phyloP scores from a whole-genome alignment of 768 basidiomycete genomes.

The Auricularia heimuer region DNA sequence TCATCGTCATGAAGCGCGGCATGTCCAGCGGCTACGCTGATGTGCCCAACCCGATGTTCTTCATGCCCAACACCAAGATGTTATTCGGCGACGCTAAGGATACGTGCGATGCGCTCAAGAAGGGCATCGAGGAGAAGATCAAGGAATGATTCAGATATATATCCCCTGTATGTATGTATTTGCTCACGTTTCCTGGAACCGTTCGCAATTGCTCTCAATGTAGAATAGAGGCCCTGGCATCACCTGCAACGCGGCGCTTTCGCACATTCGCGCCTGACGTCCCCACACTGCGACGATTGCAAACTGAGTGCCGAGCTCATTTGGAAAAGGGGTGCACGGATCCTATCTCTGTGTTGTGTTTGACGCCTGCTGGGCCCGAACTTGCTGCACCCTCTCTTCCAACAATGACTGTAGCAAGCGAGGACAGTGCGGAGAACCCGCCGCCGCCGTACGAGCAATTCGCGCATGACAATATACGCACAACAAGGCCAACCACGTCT shows the following conservation, averaged over 20 bases:
- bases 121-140: conserved; percentile 16
- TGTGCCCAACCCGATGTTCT: conserved; percentile 91
- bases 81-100: conserved; percentile 87
- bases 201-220: not conserved
- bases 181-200: not conserved
- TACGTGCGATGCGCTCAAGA: conserved; percentile 56
- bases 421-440: not conserved
- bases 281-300: not conserved
- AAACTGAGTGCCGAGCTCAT: not conserved
- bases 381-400: not conserved
- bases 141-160: not conserved
- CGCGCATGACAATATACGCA: not conserved
- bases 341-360: not conserved
- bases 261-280: not conserved
- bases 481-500: not conserved
- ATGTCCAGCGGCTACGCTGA: conserved; percentile 86
- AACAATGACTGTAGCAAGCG: not conserved
- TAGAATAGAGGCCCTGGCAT: not conserved
- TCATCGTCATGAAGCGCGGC: conserved; percentile 87
- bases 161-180: not conserved
- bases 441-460: not conserved
- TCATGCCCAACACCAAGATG: conserved; percentile 85
- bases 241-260: not conserved
- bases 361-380: not conserved
- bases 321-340: not conserved